These are phyloP conservation scores for Obelidium mucronatum DNA, from an alignment of 192 early-diverging fungal species.

Conservation along the genomic window DNA sequence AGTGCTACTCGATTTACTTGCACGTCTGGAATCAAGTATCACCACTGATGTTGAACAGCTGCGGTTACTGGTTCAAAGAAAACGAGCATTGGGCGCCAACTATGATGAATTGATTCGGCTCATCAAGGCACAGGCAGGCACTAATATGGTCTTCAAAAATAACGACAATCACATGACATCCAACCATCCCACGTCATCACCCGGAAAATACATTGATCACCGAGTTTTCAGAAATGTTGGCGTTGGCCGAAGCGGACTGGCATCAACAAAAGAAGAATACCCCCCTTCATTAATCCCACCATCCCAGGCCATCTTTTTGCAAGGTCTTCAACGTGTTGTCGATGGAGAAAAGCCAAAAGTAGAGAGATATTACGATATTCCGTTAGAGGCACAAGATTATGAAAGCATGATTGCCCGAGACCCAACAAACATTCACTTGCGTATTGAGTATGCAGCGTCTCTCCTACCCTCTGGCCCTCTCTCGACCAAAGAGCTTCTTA, in stretches of 20 bases:
- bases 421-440: neutral
- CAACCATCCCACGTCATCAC: too few species aligned
- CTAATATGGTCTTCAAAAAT: constrained; percentile 10
- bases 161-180: neutral
- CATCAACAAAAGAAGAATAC: neutral
- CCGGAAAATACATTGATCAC: neutral
- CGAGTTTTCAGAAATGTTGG: neutral
- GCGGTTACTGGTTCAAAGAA: constrained; percentile 6
- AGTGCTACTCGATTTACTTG: constrained; percentile 22
- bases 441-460: constrained; percentile 11
- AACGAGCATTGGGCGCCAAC: constrained; percentile 3
- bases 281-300: neutral
- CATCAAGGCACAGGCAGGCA: neutral
- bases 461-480: constrained; percentile 8
- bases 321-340: neutral
- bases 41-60: neutral
- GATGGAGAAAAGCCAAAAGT: constrained; percentile 7
- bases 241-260: neutral
- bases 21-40: neutral
- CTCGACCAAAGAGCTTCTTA: constrained; percentile 13
- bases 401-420: constrained; percentile 19
- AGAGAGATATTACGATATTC: constrained; percentile 1
- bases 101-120: constrained; percentile 12
- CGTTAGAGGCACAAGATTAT: neutral
- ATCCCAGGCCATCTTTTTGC: neutral